Conservation (phyloP, 2,329 filamentous ascomycete species). For the Monosporascus ibericus region DNA sequence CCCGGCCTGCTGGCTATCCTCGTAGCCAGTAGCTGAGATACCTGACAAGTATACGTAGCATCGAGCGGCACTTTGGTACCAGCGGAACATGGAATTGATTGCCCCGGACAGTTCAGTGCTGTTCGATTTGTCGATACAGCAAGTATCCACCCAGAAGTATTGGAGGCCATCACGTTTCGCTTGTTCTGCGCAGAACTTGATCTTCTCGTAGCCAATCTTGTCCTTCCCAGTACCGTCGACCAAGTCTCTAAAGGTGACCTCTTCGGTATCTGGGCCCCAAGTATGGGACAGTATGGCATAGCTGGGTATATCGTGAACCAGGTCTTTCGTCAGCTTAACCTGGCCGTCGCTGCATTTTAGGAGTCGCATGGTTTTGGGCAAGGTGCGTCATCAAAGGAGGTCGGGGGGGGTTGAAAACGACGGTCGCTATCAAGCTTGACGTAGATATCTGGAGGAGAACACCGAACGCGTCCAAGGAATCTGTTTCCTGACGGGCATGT, state of each 20-base stretch:
- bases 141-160: background rate
- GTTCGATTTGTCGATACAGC: constrained; percentile 3
- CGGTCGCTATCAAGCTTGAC: too few relatives aligned
- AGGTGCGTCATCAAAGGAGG: too few relatives aligned
- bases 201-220: constrained; percentile 5
- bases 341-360: too few relatives aligned
- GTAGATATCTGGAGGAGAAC: too few relatives aligned
- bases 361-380: too few relatives aligned
- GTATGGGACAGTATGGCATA: constrained; percentile 14
- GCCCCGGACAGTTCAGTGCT: background rate
- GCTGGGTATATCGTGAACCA: too few relatives aligned
- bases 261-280: constrained; percentile 4
- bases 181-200: constrained; percentile 7
- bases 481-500: too few relatives aligned
- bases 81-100: background rate
- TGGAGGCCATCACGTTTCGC: constrained; percentile 2
- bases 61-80: constrained; percentile 4
- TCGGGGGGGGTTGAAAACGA: too few relatives aligned
- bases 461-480: too few relatives aligned
- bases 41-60: constrained; percentile 7
- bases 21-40: background rate
- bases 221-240: constrained; percentile 1
- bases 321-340: too few relatives aligned
- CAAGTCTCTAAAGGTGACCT: constrained; percentile 6
- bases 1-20: too few relatives aligned